phyloP scores from a whole-genome alignment of 352 stramenopile genomes.

The Phytophthora uliginosa region DNA sequence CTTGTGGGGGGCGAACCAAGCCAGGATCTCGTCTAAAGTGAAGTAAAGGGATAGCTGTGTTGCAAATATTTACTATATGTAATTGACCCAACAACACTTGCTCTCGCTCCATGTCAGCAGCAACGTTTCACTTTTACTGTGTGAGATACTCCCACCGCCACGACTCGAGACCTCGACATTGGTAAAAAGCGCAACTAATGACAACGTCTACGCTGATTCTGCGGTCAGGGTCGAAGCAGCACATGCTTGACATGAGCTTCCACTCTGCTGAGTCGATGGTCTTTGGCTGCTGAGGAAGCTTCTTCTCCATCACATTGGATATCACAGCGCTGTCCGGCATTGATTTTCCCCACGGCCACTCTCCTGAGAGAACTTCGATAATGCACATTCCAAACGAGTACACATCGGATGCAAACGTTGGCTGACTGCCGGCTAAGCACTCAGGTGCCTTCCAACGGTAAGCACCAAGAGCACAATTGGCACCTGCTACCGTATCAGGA shows the following conservation, averaged over 20 bases:
- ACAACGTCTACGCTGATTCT: no score
- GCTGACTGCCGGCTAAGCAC: neutral
- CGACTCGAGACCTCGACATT: neutral
- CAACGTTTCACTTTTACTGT: neutral
- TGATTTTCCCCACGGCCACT: slow-evolving; percentile 1
- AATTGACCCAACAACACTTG: neutral
- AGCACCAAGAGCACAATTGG: neutral
- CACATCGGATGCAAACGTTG: slow-evolving; percentile 4
- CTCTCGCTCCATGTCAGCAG: neutral
- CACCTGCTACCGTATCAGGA: neutral
- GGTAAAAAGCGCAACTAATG: neutral
- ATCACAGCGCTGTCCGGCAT: neutral
- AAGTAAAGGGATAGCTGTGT: neutral
- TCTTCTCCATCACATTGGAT: neutral
- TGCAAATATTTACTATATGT: neutral
- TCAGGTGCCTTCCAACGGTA: slow-evolving; percentile 15
- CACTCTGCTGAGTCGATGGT: no score
- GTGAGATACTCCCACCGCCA: neutral
- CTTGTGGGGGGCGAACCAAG: slow-evolving; percentile 6
- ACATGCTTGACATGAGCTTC: no score
- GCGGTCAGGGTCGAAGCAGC: no score
- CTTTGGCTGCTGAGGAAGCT: no score
- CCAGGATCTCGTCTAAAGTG: neutral
- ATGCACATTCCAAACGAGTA: slow-evolving; percentile 17
- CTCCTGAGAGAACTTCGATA: neutral